Base-by-base conservation (phyloP, 352 stramenopile species). In the Saprolegnia diclina region DNA sequence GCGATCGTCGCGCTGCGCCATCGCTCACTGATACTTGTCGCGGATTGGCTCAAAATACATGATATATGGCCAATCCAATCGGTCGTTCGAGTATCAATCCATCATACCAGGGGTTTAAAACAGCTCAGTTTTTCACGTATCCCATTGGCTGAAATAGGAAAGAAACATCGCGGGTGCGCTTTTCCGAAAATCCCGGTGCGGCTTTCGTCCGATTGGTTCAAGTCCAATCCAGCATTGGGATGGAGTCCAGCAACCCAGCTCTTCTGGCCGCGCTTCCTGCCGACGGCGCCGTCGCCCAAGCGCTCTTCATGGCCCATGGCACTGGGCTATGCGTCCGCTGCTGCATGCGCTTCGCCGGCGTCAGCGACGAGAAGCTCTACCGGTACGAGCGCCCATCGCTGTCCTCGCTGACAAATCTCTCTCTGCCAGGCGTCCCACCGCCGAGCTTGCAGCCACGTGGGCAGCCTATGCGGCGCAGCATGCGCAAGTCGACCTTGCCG, bases 271-370 rank as follows among this genome's bases (percentile, higher is more conserved):
- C 38, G n/a, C 35, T 64, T 64, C 56, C 56, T 10, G 37, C 56
- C 9, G 56, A 48, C 18, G 42, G 13, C 11, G 18, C 18, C 18
- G 38, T 37, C 18, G 38, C 46, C n/a, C 2, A 14, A 16, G 42
- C 38, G 19, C 35, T 64, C 24, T 19, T 29, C 46, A 19, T 5
- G 11, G 24, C 42, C 35, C 38, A 64, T 18, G 6, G 35, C 16
- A 18, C 42, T 21, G 56, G 56, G 16, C 24, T 93, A 0, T 93
- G 85, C 24, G 67, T 81, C 69, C 85, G 83, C 32, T 93, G 85
- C 71, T 86, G 77, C 22, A 70, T 93, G 68, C 83, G 85, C 61
- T 85, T 91, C 45, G 74, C 75, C 7, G 73, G 74, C 52, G 66
- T 90, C 18, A 68, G 79, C 7, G 75, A 90, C 11, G 52, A 62